phyloP scores from a whole-genome alignment of 106 monocot species.

The Acorus gramineus region DNA sequence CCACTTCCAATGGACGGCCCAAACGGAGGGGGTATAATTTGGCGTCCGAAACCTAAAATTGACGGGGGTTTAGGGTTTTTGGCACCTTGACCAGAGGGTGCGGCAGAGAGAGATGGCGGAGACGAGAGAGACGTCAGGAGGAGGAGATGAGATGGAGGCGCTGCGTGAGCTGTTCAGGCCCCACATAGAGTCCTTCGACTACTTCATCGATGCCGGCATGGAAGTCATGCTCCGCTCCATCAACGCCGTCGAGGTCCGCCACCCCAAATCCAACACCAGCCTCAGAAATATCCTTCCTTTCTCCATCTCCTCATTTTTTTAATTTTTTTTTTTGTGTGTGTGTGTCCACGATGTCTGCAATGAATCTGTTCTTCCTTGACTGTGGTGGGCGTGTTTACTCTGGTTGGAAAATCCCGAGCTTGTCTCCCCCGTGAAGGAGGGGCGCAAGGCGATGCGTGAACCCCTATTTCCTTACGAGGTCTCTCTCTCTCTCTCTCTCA shows the following conservation, averaged over 20 bases:
- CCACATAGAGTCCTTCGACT: conserved; percentile 87
- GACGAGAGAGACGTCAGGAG: too few relatives aligned
- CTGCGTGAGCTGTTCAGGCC: conserved; percentile 60
- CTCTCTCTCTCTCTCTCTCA: neutral
- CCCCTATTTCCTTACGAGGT: conserved; percentile 62
- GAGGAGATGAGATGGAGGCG: neutral
- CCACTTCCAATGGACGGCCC: too few relatives aligned
- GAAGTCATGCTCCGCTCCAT: conserved; percentile 42
- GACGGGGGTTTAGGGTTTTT: too few relatives aligned
- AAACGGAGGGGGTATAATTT: too few relatives aligned
- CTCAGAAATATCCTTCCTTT: conserved; percentile 78
- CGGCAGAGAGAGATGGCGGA: too few relatives aligned
- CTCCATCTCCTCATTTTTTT: neutral
- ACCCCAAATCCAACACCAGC: conserved; percentile 20
- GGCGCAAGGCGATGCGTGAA: conserved; percentile 4
- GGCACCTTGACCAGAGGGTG: too few relatives aligned
- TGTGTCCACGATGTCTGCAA: too few relatives aligned
- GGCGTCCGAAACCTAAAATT: too few relatives aligned
- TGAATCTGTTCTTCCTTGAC: conserved; percentile 30
- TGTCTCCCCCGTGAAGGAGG: conserved; percentile 24
- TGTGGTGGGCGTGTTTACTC: conserved; percentile 18
- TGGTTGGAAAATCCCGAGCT: conserved; percentile 41
- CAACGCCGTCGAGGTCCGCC: conserved; percentile 27
- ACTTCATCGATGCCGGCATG: conserved; percentile 74
- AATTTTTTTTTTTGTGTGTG: neutral